Evolutionary conservation across 768 basidiomycete species (phyloP), one percentile per base, ranked within the genome.

Genomic region (Serpula lacrymans): DNA sequence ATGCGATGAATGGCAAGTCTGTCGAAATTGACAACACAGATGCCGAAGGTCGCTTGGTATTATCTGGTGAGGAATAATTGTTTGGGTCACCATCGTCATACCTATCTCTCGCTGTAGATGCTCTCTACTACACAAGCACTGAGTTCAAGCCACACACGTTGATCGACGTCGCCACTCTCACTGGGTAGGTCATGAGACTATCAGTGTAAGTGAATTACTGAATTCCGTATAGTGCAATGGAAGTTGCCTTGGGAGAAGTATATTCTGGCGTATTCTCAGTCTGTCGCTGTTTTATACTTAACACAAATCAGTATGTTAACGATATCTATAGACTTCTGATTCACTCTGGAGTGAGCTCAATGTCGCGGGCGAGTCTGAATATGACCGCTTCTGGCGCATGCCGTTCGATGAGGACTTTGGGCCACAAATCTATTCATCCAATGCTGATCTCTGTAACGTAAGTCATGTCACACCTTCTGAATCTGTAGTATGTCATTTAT

Each of bases 351-450:
- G 74, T 26, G 68, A 75, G 39, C 74, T 94, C 9, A 68, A 78
- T 46, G 67, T 57, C 2, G 88, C 90, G 2, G 88, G 87, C 9
- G 77, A 82, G 64, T 61, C 64, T 11, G 86, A 89, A 52, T 76
- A 84, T 53, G 88, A 91, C 62, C 79, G 81, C 39, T 82, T 94
- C 72, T 93, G 90, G 90, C 78, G 90, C 20, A 80, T 93, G 82
- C 90, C 90, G 8, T 76, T 94, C 39, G 83, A 88, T 51, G 87
- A 89, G 31, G 87, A 82, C 42, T 94, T 73, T 49, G 80, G 77
- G 1, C 75, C 79, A 9, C 88, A 88, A 57, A 92, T 94, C 51
- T 62, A 80, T 57, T 71, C 71, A 6, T 82, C 80, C 20, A 89
- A 88, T 51, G 88, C 88, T 18, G 89, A 92, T 58, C 68, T 92